Evolutionary conservation across 1,284 basidiomycete genomes (phyloP).

Genomic region (Trametes versicolor): DNA sequence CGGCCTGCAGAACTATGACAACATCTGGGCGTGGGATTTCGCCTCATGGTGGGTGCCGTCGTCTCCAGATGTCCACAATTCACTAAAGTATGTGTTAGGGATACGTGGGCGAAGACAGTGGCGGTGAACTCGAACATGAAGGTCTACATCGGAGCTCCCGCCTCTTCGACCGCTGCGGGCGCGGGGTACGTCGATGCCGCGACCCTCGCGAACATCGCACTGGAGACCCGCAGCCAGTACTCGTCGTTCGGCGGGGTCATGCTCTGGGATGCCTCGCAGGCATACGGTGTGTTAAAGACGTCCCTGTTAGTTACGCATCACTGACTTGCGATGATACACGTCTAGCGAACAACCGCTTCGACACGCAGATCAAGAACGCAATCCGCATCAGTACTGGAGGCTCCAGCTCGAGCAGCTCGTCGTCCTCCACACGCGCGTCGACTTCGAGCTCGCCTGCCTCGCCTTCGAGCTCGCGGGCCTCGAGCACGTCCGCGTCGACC

Average conservation of each 20-base stretch:
- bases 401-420: slow-evolving; percentile 23
- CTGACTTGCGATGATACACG: not conserved
- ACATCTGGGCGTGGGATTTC: slow-evolving; percentile 61
- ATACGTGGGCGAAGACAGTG: slow-evolving; percentile 66
- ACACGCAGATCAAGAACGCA: slow-evolving; percentile 17
- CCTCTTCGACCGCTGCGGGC: slow-evolving; percentile 56
- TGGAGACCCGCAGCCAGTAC: slow-evolving; percentile 55
- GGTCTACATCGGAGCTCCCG: slow-evolving; percentile 70
- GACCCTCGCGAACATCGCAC: slow-evolving; percentile 55
- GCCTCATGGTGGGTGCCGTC: slow-evolving; percentile 51
- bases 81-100: slow-evolving; percentile 48
- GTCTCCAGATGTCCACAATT: not conserved
- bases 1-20: slow-evolving; percentile 53
- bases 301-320: not conserved
- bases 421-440: slow-evolving; percentile 33
- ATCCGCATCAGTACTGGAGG: slow-evolving; percentile 5
- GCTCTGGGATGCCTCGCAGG: slow-evolving; percentile 55
- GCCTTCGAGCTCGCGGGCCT: slow-evolving; percentile 1
- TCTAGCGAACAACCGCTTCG: slow-evolving; percentile 24
- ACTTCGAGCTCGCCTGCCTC: not conserved
- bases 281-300: slow-evolving; percentile 8
- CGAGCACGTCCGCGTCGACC: not conserved
- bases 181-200: slow-evolving; percentile 60
- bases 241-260: slow-evolving; percentile 76
- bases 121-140: slow-evolving; percentile 69